These are phyloP conservation scores for Monsonia emarginata DNA, from an alignment of 441 rosid species.

Conservation along the genomic window DNA sequence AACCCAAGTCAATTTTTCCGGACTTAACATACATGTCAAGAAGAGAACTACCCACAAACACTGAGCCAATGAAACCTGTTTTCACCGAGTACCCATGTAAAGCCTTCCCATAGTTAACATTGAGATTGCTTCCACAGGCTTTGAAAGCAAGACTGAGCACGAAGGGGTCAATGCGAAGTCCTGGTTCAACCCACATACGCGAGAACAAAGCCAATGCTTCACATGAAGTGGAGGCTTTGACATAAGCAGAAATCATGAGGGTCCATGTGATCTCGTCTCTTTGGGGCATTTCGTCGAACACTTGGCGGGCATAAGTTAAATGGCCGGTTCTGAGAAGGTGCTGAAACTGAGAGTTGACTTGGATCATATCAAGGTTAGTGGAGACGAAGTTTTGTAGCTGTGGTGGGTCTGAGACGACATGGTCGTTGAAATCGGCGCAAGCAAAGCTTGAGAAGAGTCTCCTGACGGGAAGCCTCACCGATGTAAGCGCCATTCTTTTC, in stretches of 20 bases:
- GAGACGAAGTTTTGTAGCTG: conserved; percentile 3
- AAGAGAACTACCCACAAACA: conserved; percentile 64
- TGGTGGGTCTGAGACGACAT: conserved; percentile 5
- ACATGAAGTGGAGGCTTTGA: conserved; percentile 26
- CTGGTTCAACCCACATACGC: conserved; percentile 50
- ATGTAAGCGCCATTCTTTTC: neutral
- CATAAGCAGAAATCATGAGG: conserved; percentile 52
- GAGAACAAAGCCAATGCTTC: conserved; percentile 61
- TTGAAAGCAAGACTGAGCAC: conserved; percentile 60
- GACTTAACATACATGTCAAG: conserved; percentile 56
- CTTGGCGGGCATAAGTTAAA: conserved; percentile 41
- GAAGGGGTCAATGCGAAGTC: conserved; percentile 44
- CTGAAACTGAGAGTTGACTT: conserved; percentile 36
- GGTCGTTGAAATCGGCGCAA: conserved; percentile 13
- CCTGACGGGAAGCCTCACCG: conserved; percentile 26
- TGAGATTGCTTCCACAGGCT: conserved; percentile 47
- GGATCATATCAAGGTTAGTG: conserved; percentile 18
- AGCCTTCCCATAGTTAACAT: conserved; percentile 40
- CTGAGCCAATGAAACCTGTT: conserved; percentile 43
- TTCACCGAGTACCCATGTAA: conserved; percentile 58
- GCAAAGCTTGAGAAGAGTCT: conserved; percentile 31
- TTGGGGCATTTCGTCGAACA: conserved; percentile 60
- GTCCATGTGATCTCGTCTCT: conserved; percentile 76
- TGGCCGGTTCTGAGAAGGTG: conserved; percentile 26
- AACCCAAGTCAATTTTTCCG: conserved; percentile 38